Evolutionary conservation across 441 rosid species (phyloP).

Genomic region (Arabidopsis lyrata): DNA sequence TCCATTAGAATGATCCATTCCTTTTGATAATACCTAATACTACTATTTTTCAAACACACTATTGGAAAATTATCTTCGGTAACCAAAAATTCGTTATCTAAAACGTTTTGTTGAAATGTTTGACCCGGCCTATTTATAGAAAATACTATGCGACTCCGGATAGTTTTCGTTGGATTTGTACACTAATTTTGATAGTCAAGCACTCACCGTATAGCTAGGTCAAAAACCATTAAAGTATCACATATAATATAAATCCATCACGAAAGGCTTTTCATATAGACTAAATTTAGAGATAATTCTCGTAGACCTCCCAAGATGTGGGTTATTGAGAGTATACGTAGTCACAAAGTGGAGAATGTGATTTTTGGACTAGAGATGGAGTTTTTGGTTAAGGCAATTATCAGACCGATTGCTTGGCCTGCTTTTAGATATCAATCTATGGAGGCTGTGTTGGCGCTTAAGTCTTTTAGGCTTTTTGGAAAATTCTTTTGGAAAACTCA

Average conservation of each 20-base stretch:
- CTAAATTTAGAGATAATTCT: no score
- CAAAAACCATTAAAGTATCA: background rate
- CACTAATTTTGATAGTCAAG: slow-evolving; percentile 9
- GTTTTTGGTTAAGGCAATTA: no score
- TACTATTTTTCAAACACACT: background rate
- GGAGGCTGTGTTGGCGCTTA: no score
- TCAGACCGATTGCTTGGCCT: no score
- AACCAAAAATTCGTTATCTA: background rate
- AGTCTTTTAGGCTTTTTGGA: no score
- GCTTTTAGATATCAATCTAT: no score
- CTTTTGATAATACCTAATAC: background rate
- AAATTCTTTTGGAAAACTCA: no score
- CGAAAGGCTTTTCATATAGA: no score
- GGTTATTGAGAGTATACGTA: no score
- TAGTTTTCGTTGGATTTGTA: background rate
- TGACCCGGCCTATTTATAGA: background rate
- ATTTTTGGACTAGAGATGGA: no score
- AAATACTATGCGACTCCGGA: background rate
- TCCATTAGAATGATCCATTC: slow-evolving; percentile 6
- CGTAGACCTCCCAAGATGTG: no score
- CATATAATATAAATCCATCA: background rate
- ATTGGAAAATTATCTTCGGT: background rate
- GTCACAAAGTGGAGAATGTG: no score
- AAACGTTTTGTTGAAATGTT: slow-evolving; percentile 10
- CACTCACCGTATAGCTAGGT: slow-evolving; percentile 11